phyloP scores from a whole-genome alignment of 1,284 basidiomycete species.

The Chiua sp. region DNA sequence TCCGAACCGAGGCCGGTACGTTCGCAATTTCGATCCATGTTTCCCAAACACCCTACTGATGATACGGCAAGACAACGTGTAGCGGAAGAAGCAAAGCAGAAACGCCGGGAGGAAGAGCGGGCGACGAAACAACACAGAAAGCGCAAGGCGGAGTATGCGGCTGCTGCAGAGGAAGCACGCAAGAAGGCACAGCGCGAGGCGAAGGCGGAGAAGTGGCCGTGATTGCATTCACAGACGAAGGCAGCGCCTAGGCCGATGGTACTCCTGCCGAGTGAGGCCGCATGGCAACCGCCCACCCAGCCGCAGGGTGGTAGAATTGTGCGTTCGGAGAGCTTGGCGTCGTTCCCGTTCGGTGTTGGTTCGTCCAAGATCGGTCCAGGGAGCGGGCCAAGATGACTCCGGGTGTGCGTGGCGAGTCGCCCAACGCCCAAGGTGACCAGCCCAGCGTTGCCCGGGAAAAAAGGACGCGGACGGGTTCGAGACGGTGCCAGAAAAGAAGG shows the following conservation, averaged over 20 bases:
- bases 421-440: slow-evolving; percentile 45
- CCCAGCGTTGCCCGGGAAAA: slow-evolving; percentile 39
- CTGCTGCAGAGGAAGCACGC: slow-evolving; percentile 60
- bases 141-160: slow-evolving; percentile 73
- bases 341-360: slow-evolving; percentile 35
- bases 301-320: slow-evolving; percentile 35
- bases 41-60: slow-evolving; percentile 1
- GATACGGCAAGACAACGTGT: slow-evolving; percentile 51
- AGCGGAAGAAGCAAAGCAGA: slow-evolving; percentile 63
- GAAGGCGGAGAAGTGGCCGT: slow-evolving; percentile 69
- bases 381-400: slow-evolving; percentile 19
- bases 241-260: background rate
- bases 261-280: slow-evolving; percentile 9
- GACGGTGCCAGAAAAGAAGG: slow-evolving; percentile 51
- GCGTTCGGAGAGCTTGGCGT: slow-evolving; percentile 35
- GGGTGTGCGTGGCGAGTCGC: slow-evolving; percentile 41
- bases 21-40: background rate
- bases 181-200: slow-evolving; percentile 79
- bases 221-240: slow-evolving; percentile 37
- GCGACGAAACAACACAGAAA: slow-evolving; percentile 56
- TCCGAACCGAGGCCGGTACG: slow-evolving; percentile 57
- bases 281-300: slow-evolving; percentile 27
- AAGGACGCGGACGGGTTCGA: slow-evolving; percentile 78
- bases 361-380: slow-evolving; percentile 47
- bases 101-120: slow-evolving; percentile 67